Percentiles rank a stretch among this genome's conserved stretches.
Evolutionary conservation across 179 eudicot species (phyloP).

Genomic region (Sideroxylon spinosum): DNA sequence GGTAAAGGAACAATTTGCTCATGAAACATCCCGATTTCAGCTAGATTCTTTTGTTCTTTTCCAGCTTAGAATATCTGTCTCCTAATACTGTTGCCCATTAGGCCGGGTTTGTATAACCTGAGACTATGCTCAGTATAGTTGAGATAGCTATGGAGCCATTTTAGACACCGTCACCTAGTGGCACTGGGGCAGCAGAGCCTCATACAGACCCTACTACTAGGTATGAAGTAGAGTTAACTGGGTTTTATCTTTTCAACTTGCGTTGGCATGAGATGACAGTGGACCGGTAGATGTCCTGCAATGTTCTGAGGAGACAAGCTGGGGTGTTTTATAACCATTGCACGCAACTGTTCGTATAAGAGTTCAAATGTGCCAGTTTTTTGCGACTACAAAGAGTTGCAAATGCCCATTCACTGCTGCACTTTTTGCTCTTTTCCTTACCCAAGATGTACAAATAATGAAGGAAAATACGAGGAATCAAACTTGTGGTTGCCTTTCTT

Average conservation of each 20-base stretch:
- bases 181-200: neutral
- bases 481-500: neutral
- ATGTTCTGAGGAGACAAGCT: neutral
- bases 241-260: neutral
- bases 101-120: neutral
- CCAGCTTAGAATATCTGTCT: neutral
- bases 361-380: neutral
- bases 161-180: neutral
- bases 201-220: neutral
- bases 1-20: neutral
- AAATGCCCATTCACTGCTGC: neutral
- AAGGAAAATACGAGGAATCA: neutral
- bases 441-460: neutral
- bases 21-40: neutral
- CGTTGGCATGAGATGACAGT: neutral
- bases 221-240: too few species aligned
- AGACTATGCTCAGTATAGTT: neutral
- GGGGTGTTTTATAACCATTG: neutral
- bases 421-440: too few species aligned
- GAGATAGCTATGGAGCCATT: neutral
- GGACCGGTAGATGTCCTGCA: neutral
- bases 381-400: neutral
- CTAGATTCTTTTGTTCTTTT: neutral
- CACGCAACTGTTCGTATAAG: neutral
- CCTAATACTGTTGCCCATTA: neutral